Percentiles rank a stretch among this genome's conserved stretches.
These are phyloP conservation scores for Leccinum fuscescens DNA, from an alignment of 1,284 basidiomycete genomes.

Conservation along the genomic window DNA sequence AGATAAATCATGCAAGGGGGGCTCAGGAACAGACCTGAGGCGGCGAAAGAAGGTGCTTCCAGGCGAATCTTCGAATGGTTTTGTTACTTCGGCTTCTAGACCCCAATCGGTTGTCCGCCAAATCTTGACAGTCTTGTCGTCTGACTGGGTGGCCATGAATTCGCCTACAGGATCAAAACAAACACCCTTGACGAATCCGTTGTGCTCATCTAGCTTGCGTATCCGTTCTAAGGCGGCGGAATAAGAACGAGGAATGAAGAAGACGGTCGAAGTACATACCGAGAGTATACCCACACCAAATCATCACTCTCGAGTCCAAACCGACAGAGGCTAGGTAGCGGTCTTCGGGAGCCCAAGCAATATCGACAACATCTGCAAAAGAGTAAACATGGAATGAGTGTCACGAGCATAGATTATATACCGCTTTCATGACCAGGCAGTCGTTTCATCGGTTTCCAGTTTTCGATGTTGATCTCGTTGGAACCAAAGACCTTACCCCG, in stretches of 20 bases:
- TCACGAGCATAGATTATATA: conserved; percentile 32
- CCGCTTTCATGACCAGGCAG: conserved; percentile 93
- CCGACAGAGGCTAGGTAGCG: conserved; percentile 93
- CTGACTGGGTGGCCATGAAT: conserved; percentile 94
- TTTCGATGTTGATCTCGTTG: conserved; percentile 94
- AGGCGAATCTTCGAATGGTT: conserved; percentile 92
- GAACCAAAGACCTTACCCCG: conserved; percentile 89
- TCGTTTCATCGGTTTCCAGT: conserved; percentile 92
- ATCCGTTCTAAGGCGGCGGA: conserved; percentile 59
- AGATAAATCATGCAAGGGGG: conserved; percentile 1
- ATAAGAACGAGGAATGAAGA: not conserved
- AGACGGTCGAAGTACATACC: too few species aligned
- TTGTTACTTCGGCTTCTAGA: conserved; percentile 78
- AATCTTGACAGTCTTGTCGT: conserved; percentile 94
- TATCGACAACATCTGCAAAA: conserved; percentile 83
- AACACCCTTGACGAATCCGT: conserved; percentile 98
- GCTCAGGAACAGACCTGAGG: conserved; percentile 57
- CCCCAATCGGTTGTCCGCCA: conserved; percentile 95
- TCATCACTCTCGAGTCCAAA: conserved; percentile 83
- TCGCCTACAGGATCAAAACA: conserved; percentile 98
- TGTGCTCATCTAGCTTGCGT: conserved; percentile 82
- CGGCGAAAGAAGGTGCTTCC: conserved; percentile 94
- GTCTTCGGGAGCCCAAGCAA: conserved; percentile 93
- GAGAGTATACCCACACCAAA: conserved; percentile 30
- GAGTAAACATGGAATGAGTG: not conserved